Evolutionary conservation across 73 alveolate genomes (phyloP), one percentile per base, ranked within the genome.

Genomic region (Breviolum minutum): DNA sequence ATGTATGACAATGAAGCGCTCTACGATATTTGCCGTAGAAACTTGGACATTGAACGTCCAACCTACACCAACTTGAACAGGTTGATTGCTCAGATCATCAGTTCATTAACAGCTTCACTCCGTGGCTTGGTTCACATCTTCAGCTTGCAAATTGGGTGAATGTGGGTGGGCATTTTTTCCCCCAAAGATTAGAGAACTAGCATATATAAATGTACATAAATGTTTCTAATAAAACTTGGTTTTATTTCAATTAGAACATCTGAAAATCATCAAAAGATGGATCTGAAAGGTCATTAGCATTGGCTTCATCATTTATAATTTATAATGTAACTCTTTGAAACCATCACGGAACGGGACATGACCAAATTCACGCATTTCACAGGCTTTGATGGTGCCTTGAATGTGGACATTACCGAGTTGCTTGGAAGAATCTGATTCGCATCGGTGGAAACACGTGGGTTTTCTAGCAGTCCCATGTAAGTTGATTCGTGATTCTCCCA

Each of bases 31-130:
- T 90, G 95, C 99, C 99, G 99, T 99, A 99, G 99, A 95, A 99
- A 99, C 98, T 99, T 99, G 81, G 99, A 99, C 96, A 99, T 99
- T 97, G 99, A 99, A 98, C 99, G 99, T 88, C 99, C 99, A 85
- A 99, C 99, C 68, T 99, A 99, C 99, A 99, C 99, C 71, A 99
- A 99, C 98, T 96, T 99, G 85, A 99, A 99, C 99, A 99, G 99
- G 91, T 73, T 99, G 94, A 99, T 99, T 83, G 99, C 99, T n/a
- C 99, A 99, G 99, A 99, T 79, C 63, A 73, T 73, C 83, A 19
- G 40, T 32, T 73, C 83, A 10, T 73, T 99, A 32, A 73, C 83
- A 13, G 83, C 32, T 9, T 19, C 40, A 14, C 77, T 68, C 95
- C 99, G 99, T n/a, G 26, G 77, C 26, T 69, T 8, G 29, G 77